A percentile compares a stretch with the other conserved stretches of the same genome.
These are phyloP conservation scores for Leptoxyphium fumago DNA, from an alignment of 2,329 filamentous ascomycete genomes.

Conservation along the genomic window DNA sequence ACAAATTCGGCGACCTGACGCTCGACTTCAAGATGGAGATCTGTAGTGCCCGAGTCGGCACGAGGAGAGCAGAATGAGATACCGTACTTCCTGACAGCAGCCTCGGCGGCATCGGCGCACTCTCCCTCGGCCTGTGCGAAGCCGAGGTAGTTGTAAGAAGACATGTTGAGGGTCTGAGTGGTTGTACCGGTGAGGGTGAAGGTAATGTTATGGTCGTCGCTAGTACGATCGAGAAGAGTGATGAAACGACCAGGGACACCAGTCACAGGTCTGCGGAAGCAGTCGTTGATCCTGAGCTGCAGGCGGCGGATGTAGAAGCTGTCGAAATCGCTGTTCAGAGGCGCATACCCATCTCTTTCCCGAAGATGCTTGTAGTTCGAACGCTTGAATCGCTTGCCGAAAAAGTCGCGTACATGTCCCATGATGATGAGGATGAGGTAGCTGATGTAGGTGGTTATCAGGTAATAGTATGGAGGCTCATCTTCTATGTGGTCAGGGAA, in stretches of 20 bases:
- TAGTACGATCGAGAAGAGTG: slow-evolving; percentile 79
- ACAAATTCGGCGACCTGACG: slow-evolving; percentile 79
- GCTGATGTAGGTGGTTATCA: slow-evolving; percentile 95
- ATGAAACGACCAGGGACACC: slow-evolving; percentile 91
- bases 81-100: slow-evolving; percentile 70
- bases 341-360: slow-evolving; percentile 76
- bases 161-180: slow-evolving; percentile 95
- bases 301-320: slow-evolving; percentile 91
- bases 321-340: slow-evolving; percentile 95
- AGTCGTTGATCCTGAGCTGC: slow-evolving; percentile 92
- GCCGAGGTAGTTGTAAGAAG: slow-evolving; percentile 97
- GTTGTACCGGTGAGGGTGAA: slow-evolving; percentile 81
- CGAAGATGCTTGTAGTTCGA: slow-evolving; percentile 76
- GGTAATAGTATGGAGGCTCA: slow-evolving; percentile 90
- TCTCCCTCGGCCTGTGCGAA: slow-evolving; percentile 96
- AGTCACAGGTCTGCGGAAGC: slow-evolving; percentile 81
- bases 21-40: slow-evolving; percentile 81
- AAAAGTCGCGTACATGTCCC: slow-evolving; percentile 91
- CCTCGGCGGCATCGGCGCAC: slow-evolving; percentile 85
- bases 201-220: slow-evolving; percentile 78
- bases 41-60: slow-evolving; percentile 70
- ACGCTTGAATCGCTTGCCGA: slow-evolving; percentile 86
- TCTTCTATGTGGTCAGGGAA: slow-evolving; percentile 79
- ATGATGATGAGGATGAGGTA: slow-evolving; percentile 93
- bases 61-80: slow-evolving; percentile 70